These are phyloP conservation scores for Penicillium parvum DNA, from an alignment of 495 filamentous ascomycete species.

Conservation along the genomic window DNA sequence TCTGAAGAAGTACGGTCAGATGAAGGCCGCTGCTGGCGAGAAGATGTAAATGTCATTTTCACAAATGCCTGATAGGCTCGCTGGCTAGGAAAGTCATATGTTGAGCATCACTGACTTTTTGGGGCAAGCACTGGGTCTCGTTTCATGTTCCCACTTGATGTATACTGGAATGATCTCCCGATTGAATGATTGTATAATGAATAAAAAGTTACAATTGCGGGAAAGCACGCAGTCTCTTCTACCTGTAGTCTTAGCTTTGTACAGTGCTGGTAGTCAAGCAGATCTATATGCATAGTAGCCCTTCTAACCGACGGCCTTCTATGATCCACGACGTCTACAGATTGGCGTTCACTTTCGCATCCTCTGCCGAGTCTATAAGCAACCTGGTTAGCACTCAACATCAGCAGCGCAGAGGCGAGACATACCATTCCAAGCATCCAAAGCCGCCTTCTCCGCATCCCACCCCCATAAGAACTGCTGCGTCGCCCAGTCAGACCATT, in stretches of 20 bases:
- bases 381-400: slow-evolving; percentile 5
- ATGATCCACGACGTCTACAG: slow-evolving; percentile 1
- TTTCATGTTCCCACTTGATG: slow-evolving; percentile 10
- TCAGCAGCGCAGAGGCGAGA: background rate
- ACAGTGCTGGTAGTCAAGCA: too few relatives aligned
- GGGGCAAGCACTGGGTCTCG: slow-evolving; percentile 4
- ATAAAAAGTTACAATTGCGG: slow-evolving; percentile 9
- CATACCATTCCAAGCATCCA: slow-evolving; percentile 40
- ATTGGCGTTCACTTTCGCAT: slow-evolving; percentile 8
- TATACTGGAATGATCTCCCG: slow-evolving; percentile 9
- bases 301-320: background rate
- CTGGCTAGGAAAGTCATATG: slow-evolving; percentile 17
- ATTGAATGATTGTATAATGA: slow-evolving; percentile 32
- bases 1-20: slow-evolving; percentile 81
- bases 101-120: slow-evolving; percentile 24
- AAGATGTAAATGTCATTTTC: slow-evolving; percentile 19
- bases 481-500: slow-evolving; percentile 47
- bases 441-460: slow-evolving; percentile 42
- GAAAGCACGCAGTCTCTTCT: background rate
- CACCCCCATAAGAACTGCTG: slow-evolving; percentile 46
- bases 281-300: too few relatives aligned
- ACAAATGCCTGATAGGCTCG: slow-evolving; percentile 3
- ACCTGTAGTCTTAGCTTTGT: background rate
- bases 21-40: slow-evolving; percentile 61
- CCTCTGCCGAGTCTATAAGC: background rate